phyloP scores from a whole-genome alignment of 2,329 filamentous ascomycete species.

The Aurifilum marmelostoma region DNA sequence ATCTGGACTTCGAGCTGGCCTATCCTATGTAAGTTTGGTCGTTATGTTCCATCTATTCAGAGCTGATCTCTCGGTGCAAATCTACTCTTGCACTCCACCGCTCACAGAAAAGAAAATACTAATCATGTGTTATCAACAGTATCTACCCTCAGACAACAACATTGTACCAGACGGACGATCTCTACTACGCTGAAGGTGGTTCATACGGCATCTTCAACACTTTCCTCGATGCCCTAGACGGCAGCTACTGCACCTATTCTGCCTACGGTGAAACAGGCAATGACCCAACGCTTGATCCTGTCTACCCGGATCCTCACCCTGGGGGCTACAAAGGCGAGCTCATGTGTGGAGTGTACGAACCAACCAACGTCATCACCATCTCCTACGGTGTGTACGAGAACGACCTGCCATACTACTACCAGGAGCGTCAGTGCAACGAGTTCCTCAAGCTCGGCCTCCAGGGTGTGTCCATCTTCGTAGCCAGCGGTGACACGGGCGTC shows the following conservation, averaged over 20 bases:
- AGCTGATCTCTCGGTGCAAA: too few species aligned
- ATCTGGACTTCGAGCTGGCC: constrained; percentile 18
- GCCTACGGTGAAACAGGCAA: constrained; percentile 53
- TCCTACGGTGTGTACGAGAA: constrained; percentile 59
- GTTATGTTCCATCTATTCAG: too few species aligned
- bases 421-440: constrained; percentile 53
- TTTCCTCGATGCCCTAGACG: constrained; percentile 54
- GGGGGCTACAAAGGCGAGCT: constrained; percentile 53
- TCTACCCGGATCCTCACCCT: constrained; percentile 49
- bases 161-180: constrained; percentile 48
- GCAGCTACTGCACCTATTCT: constrained; percentile 52
- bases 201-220: constrained; percentile 33
- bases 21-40: constrained; percentile 19
- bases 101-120: neutral
- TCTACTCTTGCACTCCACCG: neutral
- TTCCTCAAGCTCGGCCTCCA: constrained; percentile 57
- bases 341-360: constrained; percentile 44
- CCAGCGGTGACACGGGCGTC: constrained; percentile 53
- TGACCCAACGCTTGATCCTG: constrained; percentile 46
- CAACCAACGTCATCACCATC: constrained; percentile 60
- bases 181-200: constrained; percentile 39
- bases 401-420: constrained; percentile 57
- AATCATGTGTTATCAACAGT: neutral
- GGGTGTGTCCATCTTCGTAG: constrained; percentile 52
- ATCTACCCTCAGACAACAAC: constrained; percentile 44